phyloP scores from a whole-genome alignment of 495 filamentous ascomycete genomes.

The Pyronema domesticum region DNA sequence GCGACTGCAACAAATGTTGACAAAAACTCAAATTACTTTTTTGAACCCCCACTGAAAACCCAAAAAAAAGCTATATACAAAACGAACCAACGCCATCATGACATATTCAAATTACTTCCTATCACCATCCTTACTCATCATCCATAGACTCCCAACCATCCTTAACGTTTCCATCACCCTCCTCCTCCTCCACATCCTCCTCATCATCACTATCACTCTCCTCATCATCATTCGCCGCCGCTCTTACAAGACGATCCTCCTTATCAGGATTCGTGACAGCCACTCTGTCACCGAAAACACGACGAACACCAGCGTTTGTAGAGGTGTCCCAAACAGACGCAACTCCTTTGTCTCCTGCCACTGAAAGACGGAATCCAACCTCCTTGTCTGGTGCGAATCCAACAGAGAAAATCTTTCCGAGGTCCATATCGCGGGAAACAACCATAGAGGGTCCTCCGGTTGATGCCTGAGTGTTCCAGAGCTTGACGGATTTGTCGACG shows the following conservation, averaged over 20 bases:
- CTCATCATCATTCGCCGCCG: neutral
- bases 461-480: constrained; percentile 75
- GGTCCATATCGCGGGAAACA: constrained; percentile 72
- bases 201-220: neutral
- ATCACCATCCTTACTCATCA: neutral
- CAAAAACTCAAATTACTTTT: too few species aligned
- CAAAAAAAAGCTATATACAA: too few species aligned
- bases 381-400: constrained; percentile 74
- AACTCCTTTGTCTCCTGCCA: constrained; percentile 87
- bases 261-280: constrained; percentile 28
- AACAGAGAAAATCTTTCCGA: constrained; percentile 87
- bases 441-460: constrained; percentile 59
- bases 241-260: neutral
- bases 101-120: too few species aligned
- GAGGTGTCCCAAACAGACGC: constrained; percentile 93
- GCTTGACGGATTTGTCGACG: constrained; percentile 81
- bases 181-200: neutral
- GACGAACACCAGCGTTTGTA: constrained; percentile 78
- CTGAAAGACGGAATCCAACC: constrained; percentile 76
- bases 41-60: too few species aligned
- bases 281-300: constrained; percentile 62
- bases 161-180: neutral
- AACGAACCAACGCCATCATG: too few species aligned
- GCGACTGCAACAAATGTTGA: too few species aligned
- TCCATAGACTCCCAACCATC: constrained; percentile 1